Conservation (phyloP, 441 rosid genomes). For the Macaranga tanarius region DNA sequence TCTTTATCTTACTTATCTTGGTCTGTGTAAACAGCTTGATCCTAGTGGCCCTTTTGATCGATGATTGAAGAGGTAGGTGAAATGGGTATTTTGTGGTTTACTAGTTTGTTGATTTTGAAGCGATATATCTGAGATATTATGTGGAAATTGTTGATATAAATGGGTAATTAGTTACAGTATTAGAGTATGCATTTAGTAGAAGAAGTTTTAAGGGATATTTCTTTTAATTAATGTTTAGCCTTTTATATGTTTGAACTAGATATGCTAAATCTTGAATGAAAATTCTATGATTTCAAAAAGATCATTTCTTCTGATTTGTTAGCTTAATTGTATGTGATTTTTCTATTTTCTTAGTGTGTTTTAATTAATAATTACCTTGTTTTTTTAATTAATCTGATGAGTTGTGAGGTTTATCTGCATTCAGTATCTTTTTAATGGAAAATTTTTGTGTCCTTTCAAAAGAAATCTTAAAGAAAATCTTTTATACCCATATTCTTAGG, state of each 20-base stretch:
- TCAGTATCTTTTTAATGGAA: background rate
- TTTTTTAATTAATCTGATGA: too few species aligned
- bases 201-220: background rate
- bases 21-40: slow-evolving; percentile 57
- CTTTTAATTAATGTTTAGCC: background rate
- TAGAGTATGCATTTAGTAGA: background rate
- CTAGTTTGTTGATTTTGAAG: background rate
- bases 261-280: background rate
- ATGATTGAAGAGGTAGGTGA: background rate
- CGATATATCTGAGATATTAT: too few species aligned
- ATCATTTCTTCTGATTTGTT: background rate
- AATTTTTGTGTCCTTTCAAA: background rate
- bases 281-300: background rate
- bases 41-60: slow-evolving; percentile 46
- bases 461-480: background rate
- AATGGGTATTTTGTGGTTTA: background rate
- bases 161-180: too few species aligned
- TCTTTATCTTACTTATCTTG: slow-evolving; percentile 59
- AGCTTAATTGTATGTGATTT: too few species aligned
- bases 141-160: too few species aligned
- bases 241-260: background rate
- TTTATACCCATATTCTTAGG: background rate
- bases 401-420: too few species aligned
- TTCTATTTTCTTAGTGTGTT: too few species aligned
- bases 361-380: too few species aligned